Evolutionary conservation across 2,329 filamentous ascomycete species (phyloP), one percentile per base, ranked within the genome.

Genomic region (Monosporascus sp.): DNA sequence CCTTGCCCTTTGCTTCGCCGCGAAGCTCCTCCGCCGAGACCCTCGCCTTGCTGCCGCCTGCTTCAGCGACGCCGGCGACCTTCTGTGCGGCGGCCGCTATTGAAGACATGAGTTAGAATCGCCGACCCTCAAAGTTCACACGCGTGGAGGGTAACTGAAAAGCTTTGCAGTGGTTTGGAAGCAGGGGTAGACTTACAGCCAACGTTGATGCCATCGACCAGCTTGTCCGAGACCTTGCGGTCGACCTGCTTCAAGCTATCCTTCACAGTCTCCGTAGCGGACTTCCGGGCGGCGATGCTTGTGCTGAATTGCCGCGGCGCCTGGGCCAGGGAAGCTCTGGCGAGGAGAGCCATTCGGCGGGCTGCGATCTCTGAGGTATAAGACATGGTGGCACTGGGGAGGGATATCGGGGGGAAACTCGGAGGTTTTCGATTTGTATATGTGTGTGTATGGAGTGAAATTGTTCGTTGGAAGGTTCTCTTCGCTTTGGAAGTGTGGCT

Each of bases 181-280:
- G 20, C 20, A 20, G 20, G 35, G 37, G 20, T 38, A 22, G 26
- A 74, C 78, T 55, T 73, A 85, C 84, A 68, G 48, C 78, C 78
- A 47, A 74, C 71, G 60, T 87, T 75, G 64, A 87, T 83, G 17
- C 81, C 82, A 40, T 82, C 79, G 28, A 85, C 79, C 18, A 87
- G 65, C 65, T 83, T 85, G 65, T 84, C 78, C 55, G 79, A 78
- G 43, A 87, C 80, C 49, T 72, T 75, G 31, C 81, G 75, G 70
- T 87, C 81, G 6, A 85, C 80, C 6, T 70, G 72, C 70, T 86
- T 84, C 53, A 81, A 68, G 3, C 76, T 76, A 56, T 86, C 82
- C 69, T 85, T 87, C 61, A 80, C 78, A 0, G 74, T 60, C 53
- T 85, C 80, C 50, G 78, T 71, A 3, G 76, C 71, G 9, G 74